Evolutionary conservation across 106 monocot genomes (phyloP).

Genomic region (Alisma plantagoaquatica): DNA sequence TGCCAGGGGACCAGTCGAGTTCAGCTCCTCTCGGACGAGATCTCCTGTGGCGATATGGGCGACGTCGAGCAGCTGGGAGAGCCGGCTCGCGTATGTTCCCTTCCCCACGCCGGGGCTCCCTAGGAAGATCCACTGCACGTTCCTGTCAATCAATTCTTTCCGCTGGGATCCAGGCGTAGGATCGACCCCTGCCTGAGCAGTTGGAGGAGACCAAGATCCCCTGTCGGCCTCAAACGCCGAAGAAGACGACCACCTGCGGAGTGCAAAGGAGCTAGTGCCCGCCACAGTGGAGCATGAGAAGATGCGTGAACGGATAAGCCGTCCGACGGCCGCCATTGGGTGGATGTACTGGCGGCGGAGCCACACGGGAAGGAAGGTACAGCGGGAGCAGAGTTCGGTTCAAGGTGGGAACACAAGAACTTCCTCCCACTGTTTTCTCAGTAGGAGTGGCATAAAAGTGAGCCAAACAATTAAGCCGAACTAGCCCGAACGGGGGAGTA

Average conservation of each 20-base stretch:
- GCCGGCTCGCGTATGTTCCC: slow-evolving; percentile 87
- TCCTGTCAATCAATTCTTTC: slow-evolving; percentile 23
- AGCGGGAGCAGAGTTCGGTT: background rate
- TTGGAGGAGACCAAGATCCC: slow-evolving; percentile 14
- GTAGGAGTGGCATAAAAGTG: too few relatives aligned
- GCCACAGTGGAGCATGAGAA: background rate
- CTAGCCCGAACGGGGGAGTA: too few relatives aligned
- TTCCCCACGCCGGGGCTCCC: slow-evolving; percentile 96
- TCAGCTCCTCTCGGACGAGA: slow-evolving; percentile 85
- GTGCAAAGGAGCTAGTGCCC: background rate
- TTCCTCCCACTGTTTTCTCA: too few relatives aligned
- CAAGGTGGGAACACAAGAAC: background rate
- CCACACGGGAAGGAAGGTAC: background rate
- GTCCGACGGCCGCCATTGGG: slow-evolving; percentile 23
- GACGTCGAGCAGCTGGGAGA: slow-evolving; percentile 63
- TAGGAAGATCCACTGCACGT: slow-evolving; percentile 88
- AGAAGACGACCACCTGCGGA: slow-evolving; percentile 19
- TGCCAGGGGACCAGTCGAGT: slow-evolving; percentile 51
- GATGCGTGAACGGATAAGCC: slow-evolving; percentile 20
- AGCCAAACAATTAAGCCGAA: too few relatives aligned
- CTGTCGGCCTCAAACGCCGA: slow-evolving; percentile 16
- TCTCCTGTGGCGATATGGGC: slow-evolving; percentile 99
- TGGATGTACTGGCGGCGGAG: background rate
- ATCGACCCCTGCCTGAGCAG: background rate
- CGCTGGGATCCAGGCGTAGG: too few relatives aligned